phyloP scores from a whole-genome alignment of 2,329 filamentous ascomycete species.

The Verticillium zaregamsianum region DNA sequence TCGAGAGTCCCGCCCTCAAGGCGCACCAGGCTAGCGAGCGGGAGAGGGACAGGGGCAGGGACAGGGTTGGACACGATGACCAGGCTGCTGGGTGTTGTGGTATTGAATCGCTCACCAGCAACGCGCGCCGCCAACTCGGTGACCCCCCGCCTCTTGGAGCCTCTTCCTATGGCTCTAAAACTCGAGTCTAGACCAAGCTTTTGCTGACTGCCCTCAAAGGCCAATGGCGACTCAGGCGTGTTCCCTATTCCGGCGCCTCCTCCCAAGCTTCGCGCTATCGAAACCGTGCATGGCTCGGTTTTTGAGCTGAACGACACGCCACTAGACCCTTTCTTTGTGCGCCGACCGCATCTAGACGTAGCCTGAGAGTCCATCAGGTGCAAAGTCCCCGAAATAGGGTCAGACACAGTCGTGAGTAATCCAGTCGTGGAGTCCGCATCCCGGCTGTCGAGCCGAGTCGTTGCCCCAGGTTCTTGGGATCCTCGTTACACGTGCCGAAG shows the following conservation, averaged over 20 bases:
- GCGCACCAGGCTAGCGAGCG: not conserved
- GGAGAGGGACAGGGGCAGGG: not conserved
- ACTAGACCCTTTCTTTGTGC: not conserved
- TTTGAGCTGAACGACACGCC: not conserved
- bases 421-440: not conserved
- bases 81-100: not conserved
- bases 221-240: not conserved
- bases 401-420: not conserved
- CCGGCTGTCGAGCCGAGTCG: not conserved
- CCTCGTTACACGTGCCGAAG: not conserved
- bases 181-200: not conserved
- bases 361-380: not conserved
- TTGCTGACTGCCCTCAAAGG: not conserved
- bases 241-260: not conserved
- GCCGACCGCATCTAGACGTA: not conserved
- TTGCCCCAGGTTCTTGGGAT: not conserved
- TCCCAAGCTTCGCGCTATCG: not conserved
- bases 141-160: not conserved
- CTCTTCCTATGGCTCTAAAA: not conserved
- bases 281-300: not conserved
- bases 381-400: not conserved
- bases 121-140: no score
- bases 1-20: not conserved
- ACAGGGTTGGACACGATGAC: not conserved
- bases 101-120: not conserved